Base-by-base conservation (phyloP, 345 rosid genomes). In the Pugionium cornutum region DNA sequence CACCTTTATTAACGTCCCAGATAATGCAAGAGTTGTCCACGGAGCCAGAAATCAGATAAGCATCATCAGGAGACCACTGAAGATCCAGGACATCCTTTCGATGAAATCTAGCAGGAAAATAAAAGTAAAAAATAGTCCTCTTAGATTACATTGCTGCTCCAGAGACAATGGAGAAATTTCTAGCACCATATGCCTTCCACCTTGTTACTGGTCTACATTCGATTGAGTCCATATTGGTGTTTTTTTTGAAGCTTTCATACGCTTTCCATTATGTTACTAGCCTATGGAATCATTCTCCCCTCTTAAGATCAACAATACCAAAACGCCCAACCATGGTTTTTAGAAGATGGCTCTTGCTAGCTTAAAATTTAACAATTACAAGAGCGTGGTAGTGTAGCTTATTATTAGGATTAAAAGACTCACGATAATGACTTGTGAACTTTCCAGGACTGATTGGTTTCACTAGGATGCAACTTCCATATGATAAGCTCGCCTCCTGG, bases 21-120 rank as follows among this genome's bases (percentile, higher is more conserved):
- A 94, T 84, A 68, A 94, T 90, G 77, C 97, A 90, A 65, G 95
- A 88, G 80, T 94, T 94, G 67, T 94, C 99, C 39, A 94, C 99
- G 53, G 99, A 90, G 73, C 99, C 97, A 74, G 97, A 88, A 41
- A 94, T 69, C 51, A 94, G 82, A 80, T 69, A 94, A 32, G 81
- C 77, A 66, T 79, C 81, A 82, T 88, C 91, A 44, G 82, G 68
- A 61, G 96, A 94, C 99, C 99, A 94, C 74, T 90, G 82, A 68
- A 94, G 81, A 78, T 90, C 99, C 60, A 90, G 76, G 42, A 94
- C 87, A 73, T 94, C 99, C 74, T 90, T 94, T 63, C 87, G 87
- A 76, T 94, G 99, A 79, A 88, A 94, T 77, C 99, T 94, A 75
- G 39, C 47, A 50, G 61, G 32, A 25, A 70, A 63, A 53, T 54